Percentiles rank a stretch among this genome's conserved stretches.
Evolutionary conservation across 306 rosid genomes (phyloP).

Genomic region (Canavalia gladiata): DNA sequence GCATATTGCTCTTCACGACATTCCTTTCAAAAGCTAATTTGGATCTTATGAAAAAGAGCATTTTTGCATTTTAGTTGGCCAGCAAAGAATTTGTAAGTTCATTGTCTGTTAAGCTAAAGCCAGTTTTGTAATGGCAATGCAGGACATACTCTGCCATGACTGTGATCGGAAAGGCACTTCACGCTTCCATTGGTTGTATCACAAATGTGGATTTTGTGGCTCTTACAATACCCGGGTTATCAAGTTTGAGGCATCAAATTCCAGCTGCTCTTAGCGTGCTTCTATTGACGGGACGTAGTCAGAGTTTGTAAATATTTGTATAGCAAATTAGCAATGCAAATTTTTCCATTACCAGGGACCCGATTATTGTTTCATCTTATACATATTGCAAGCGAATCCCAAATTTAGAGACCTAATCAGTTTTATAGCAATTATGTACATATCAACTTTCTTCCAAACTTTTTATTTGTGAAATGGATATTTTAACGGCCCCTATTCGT

Average conservation of each 20-base stretch:
- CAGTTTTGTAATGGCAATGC: slow-evolving; percentile 51
- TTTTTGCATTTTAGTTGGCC: slow-evolving; percentile 25
- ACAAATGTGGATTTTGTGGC: slow-evolving; percentile 88
- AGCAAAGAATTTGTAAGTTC: background rate
- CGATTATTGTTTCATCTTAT: slow-evolving; percentile 45
- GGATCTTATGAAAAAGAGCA: slow-evolving; percentile 30
- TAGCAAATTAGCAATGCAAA: slow-evolving; percentile 53
- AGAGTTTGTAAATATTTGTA: slow-evolving; percentile 73
- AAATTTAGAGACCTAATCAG: slow-evolving; percentile 39
- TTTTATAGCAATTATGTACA: slow-evolving; percentile 47
- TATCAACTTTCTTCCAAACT: slow-evolving; percentile 33
- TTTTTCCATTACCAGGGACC: slow-evolving; percentile 55
- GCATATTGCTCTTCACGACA: slow-evolving; percentile 35
- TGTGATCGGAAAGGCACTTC: slow-evolving; percentile 82
- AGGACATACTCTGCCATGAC: slow-evolving; percentile 96
- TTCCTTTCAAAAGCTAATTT: slow-evolving; percentile 46
- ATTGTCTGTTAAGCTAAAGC: slow-evolving; percentile 36
- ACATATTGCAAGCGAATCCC: slow-evolving; percentile 32
- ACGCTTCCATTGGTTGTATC: slow-evolving; percentile 94
- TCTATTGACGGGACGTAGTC: slow-evolving; percentile 47
- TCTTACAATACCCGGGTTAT: slow-evolving; percentile 96
- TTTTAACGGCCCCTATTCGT: slow-evolving; percentile 13
- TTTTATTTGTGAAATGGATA: slow-evolving; percentile 20
- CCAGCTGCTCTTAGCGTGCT: slow-evolving; percentile 61
- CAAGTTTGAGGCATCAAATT: slow-evolving; percentile 63